Base-by-base conservation (phyloP, 495 filamentous ascomycete species). In the Thermochaetoides thermophila region DNA sequence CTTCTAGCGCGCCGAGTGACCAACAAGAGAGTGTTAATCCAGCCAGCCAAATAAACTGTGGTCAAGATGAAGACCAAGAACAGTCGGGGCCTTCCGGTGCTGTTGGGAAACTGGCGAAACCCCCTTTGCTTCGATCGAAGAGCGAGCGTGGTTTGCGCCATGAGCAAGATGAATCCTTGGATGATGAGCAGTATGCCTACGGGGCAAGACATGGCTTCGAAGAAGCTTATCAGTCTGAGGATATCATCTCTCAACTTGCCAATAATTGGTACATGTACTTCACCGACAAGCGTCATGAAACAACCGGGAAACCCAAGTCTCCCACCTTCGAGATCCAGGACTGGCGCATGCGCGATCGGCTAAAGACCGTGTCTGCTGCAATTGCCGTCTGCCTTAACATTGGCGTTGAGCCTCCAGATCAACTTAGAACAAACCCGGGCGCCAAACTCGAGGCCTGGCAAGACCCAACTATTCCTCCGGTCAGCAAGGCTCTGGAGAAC, bases 381-480 rank as follows among this genome's bases (percentile, higher is more conserved):
- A 69, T 99, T 5, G 84, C 84, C 0, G 73, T 99, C 20, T 99
- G 89, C 52, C 63, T 99, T 37, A 99, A 99, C 44, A 87, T 99
- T 21, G 91, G 89, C 22, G 91, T 96, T 19, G 89, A 99, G 44
- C 89, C 89, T 12, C 89, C 89, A 0, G 89, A 96, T 60, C 82
- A 91, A 35, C 39, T 95, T 49, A 89, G 92, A 59, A 94, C 89
- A 7, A 85, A 75, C 39, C 89, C 89, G 11, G 80, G 81, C 12
- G 83, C 91, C 7, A 87, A 87, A 48, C 66, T 94, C 9, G 89
- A 99, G 62, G 92, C 87, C 38, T 99, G 89, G 89, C 77, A 92
- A 28, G 87, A 99, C 55, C 86, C 89, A 4, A 83, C 78, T 6
- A 66, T 74, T 3, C 76, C 81, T 6, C 76, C 78, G 0, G 75